phyloP scores from a whole-genome alignment of 257 asterid species.

The Gynochthodes officinalis region DNA sequence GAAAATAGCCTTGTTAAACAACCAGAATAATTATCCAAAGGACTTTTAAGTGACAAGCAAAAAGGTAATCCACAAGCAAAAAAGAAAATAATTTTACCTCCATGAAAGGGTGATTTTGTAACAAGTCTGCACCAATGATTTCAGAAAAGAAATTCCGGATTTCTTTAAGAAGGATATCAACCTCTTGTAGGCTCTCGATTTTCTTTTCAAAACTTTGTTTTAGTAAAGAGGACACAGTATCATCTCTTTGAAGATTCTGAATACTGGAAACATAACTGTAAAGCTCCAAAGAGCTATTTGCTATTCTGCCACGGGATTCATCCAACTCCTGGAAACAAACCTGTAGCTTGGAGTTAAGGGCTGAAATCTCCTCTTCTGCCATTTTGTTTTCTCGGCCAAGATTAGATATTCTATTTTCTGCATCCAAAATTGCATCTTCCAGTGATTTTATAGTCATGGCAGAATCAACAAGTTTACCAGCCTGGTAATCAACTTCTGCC shows the following conservation, averaged over 20 bases:
- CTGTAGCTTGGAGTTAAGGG: slow-evolving; percentile 56
- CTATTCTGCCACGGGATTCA: slow-evolving; percentile 52
- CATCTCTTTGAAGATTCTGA: slow-evolving; percentile 60
- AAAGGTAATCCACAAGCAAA: neutral
- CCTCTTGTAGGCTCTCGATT: slow-evolving; percentile 53
- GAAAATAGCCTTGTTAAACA: slow-evolving; percentile 2
- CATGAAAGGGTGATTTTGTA: slow-evolving; percentile 32
- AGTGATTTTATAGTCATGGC: slow-evolving; percentile 52
- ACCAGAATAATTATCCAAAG: neutral
- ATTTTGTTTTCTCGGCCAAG: slow-evolving; percentile 55
- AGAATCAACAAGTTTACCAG: slow-evolving; percentile 64
- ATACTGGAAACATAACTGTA: slow-evolving; percentile 53
- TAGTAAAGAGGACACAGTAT: slow-evolving; percentile 44
- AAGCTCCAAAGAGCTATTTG: slow-evolving; percentile 48
- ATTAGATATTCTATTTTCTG: slow-evolving; percentile 50
- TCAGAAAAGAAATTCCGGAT: slow-evolving; percentile 47
- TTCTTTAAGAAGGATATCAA: slow-evolving; percentile 55
- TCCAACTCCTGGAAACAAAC: slow-evolving; percentile 72
- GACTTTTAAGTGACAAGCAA: neutral
- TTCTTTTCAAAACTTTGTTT: slow-evolving; percentile 47
- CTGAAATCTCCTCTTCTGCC: slow-evolving; percentile 55
- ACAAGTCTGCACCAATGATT: slow-evolving; percentile 41
- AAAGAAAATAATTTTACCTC: slow-evolving; percentile 51
- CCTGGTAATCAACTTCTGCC: slow-evolving; percentile 55
- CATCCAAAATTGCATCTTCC: slow-evolving; percentile 48